Conservation (phyloP, 108 stramenopile species). For the Cyclotella cryptica region DNA sequence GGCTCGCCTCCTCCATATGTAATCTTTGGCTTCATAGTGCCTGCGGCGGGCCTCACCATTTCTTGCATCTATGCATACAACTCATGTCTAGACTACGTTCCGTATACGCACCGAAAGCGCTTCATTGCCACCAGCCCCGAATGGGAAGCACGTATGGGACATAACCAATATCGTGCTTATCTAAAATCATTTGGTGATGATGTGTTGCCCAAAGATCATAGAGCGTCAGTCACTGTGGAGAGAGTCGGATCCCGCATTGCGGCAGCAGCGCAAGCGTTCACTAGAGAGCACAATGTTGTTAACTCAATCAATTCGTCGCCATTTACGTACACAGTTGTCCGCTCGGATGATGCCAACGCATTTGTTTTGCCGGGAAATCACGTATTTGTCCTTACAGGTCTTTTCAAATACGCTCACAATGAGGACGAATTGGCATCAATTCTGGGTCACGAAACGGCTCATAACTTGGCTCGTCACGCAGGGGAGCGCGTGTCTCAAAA, state of each 20-base stretch:
- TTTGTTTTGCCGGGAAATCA: constrained; percentile 89
- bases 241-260: constrained; percentile 80
- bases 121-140: constrained; percentile 65
- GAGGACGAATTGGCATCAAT: constrained; percentile 90
- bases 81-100: constrained; percentile 68
- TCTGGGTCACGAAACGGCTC: constrained; percentile 71
- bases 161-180: constrained; percentile 64
- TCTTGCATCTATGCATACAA: constrained; percentile 57
- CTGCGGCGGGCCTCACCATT: constrained; percentile 43
- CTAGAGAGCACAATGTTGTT: constrained; percentile 14
- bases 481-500: constrained; percentile 76
- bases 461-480: constrained; percentile 83
- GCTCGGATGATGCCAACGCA: constrained; percentile 80
- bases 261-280: constrained; percentile 58
- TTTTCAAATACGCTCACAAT: constrained; percentile 70
- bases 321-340: constrained; percentile 80
- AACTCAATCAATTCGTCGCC: constrained; percentile 28
- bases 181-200: constrained; percentile 52
- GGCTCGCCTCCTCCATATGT: constrained; percentile 22
- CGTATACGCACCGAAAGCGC: constrained; percentile 75
- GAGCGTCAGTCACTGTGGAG: constrained; percentile 70
- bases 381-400: constrained; percentile 80
- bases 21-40: constrained; percentile 32
- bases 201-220: constrained; percentile 71
- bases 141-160: constrained; percentile 59